Evolutionary conservation across 306 rosid species (phyloP), one percentile per base, ranked within the genome.

Genomic region (Ceratonia siliqua): DNA sequence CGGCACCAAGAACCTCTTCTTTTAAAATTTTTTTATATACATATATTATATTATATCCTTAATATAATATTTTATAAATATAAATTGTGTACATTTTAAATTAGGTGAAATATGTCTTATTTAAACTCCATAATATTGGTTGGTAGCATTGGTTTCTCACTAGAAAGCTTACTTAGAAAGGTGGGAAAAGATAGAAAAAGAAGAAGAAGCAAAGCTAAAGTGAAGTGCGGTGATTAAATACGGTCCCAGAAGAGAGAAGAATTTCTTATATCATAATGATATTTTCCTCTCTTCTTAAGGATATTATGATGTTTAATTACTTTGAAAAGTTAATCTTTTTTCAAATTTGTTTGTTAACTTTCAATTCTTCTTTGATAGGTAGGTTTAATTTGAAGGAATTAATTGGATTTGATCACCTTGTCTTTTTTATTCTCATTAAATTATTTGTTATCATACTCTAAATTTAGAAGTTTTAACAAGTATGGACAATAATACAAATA

Each of bases 211-310:
- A 5, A 62, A 62, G 56, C 12, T 18, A 28, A 65, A 72, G 78
- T 30, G 49, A 36, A 78, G 63, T 65, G 72, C 35, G 59, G 68
- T 67, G 68, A 59, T 59, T 49, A 58, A 66, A 14, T 49, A 68
- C 61, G 83, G 77, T 14, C 82, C 80, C 70, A 30, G 5, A 36
- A 14, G 62, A 30, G 55, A 52, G 42, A 75, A 74, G n/a, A 53
- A 77, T 18, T 21, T 39, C n/a, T 25, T 73, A 46, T 11, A 74
- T 67, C 64, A 77, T 76, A 53, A 77, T 82, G 39, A 49, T 70
- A 74, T 76, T 72, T 43, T 2, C 70, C 50, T 41, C 17, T 32
- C 42, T 58, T 33, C 46, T 36, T 48, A 53, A 42, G 36, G 71
- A 28, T 62, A 70, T 52, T 14, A 41, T 57, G 52, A 10, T 56